Conservation (phyloP, 2,329 filamentous ascomycete species). For the Fusarium siculi region DNA sequence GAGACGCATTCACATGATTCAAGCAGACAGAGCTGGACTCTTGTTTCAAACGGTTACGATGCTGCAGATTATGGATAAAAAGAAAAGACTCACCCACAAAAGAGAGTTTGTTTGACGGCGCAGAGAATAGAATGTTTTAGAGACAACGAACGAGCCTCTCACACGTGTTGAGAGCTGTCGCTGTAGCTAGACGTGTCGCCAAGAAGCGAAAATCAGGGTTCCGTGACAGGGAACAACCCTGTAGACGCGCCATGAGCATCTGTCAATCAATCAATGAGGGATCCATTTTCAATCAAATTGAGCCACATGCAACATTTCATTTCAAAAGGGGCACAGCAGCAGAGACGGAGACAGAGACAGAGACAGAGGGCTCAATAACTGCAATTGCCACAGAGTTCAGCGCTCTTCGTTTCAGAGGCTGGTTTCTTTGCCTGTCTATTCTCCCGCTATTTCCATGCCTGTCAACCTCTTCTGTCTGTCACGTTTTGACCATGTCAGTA, state of each 20-base stretch:
- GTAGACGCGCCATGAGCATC: constrained; percentile 18
- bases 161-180: constrained; percentile 13
- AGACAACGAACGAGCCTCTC: constrained; percentile 2
- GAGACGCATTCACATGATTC: constrained; percentile 23
- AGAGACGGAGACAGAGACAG: neutral
- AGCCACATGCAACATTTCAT: neutral
- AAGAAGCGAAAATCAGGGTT: constrained; percentile 20
- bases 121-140: neutral
- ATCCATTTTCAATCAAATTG: constrained; percentile 25
- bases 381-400: neutral
- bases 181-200: constrained; percentile 4
- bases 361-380: neutral
- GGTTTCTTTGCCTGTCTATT: neutral
- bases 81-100: neutral
- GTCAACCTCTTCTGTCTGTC: neutral
- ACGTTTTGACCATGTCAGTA: neutral
- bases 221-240: constrained; percentile 13
- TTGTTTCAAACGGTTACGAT: neutral
- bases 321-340: constrained; percentile 11
- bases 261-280: neutral
- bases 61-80: neutral
- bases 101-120: neutral
- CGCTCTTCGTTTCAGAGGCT: constrained; percentile 1
- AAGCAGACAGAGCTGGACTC: neutral
- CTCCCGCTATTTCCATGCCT: neutral